phyloP scores from a whole-genome alignment of 2,329 filamentous ascomycete genomes.

The Cercospora sp. region DNA sequence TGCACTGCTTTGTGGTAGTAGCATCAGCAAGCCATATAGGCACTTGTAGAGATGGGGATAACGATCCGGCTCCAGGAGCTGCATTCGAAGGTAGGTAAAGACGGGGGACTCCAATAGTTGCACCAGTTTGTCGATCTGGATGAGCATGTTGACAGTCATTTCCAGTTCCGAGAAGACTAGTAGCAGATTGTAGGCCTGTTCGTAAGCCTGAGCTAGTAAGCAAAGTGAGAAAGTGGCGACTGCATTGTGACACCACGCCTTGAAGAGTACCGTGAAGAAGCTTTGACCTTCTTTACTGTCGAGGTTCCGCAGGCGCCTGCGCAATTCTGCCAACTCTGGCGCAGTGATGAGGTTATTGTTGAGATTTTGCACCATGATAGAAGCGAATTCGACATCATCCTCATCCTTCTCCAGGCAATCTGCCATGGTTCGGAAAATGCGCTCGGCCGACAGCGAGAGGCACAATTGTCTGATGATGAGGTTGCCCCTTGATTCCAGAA shows the following conservation, averaged over 20 bases:
- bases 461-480: constrained; percentile 95
- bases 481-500: constrained; percentile 90
- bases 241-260: constrained; percentile 97
- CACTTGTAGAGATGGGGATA: constrained; percentile 89
- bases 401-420: constrained; percentile 98
- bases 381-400: constrained; percentile 91
- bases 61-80: constrained; percentile 91
- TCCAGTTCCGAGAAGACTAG: constrained; percentile 98
- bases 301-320: constrained; percentile 84
- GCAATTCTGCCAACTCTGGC: constrained; percentile 84
- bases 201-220: constrained; percentile 92
- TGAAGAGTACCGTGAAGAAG: constrained; percentile 91
- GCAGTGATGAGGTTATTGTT: constrained; percentile 99
- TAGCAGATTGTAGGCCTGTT: constrained; percentile 92
- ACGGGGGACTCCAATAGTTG: constrained; percentile 96
- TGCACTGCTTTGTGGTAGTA: constrained; percentile 94
- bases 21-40: constrained; percentile 94
- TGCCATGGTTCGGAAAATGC: constrained; percentile 92
- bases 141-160: constrained; percentile 98
- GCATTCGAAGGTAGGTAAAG: constrained; percentile 94
- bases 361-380: constrained; percentile 98
- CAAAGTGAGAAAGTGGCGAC: constrained; percentile 97
- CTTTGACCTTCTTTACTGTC: constrained; percentile 93
- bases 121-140: constrained; percentile 97
- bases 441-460: constrained; percentile 85